These are phyloP conservation scores for Monosporascus sp. DNA, from an alignment of 2,329 filamentous ascomycete species.

Conservation along the genomic window DNA sequence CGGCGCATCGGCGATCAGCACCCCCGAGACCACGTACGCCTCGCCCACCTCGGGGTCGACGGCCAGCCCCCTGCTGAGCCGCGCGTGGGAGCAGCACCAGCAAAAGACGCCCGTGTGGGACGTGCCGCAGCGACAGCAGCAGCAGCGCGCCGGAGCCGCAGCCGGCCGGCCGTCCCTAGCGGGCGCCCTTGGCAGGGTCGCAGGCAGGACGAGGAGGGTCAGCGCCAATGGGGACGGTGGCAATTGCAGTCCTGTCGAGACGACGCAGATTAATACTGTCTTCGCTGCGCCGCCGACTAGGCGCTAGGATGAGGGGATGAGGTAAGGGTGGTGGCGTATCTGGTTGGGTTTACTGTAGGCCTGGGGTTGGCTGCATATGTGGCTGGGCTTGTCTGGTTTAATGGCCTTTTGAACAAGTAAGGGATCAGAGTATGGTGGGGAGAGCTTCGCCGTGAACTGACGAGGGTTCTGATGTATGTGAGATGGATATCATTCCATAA, in stretches of 20 bases:
- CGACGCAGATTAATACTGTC: slow-evolving; percentile 21
- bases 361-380: too few species aligned
- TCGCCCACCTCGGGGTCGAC: slow-evolving; percentile 26
- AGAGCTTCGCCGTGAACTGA: too few species aligned
- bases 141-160: slow-evolving; percentile 7
- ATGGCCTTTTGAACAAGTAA: too few species aligned
- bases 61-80: slow-evolving; percentile 23
- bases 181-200: slow-evolving; percentile 10
- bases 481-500: too few species aligned
- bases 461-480: too few species aligned
- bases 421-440: too few species aligned
- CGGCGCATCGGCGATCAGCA: slow-evolving; percentile 10
- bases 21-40: slow-evolving; percentile 12
- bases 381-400: too few species aligned
- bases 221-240: slow-evolving; percentile 13
- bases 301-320: slow-evolving; percentile 3
- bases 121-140: slow-evolving; percentile 9
- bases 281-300: slow-evolving; percentile 22
- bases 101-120: slow-evolving; percentile 19
- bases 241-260: slow-evolving; percentile 23
- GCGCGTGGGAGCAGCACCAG: slow-evolving; percentile 21
- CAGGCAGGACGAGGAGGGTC: slow-evolving; percentile 15
- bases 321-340: neutral
- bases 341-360: neutral
- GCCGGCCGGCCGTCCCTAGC: neutral